Evolutionary conservation across 2,329 filamentous ascomycete genomes (phyloP).

Genomic region (Aspergillus puulaauensis): DNA sequence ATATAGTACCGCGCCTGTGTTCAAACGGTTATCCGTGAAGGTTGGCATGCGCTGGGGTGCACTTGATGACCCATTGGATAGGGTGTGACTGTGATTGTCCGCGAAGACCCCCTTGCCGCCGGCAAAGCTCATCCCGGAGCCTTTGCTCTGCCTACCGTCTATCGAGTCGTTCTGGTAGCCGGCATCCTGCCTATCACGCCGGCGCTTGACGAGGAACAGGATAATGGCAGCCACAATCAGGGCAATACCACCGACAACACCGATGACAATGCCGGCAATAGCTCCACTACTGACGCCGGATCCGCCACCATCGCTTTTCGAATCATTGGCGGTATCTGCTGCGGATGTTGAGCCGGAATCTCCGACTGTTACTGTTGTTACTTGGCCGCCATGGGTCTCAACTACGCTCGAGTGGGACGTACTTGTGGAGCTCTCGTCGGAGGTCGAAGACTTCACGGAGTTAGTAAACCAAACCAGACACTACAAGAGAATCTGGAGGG

Average conservation of each 20-base stretch:
- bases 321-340: conserved; percentile 13
- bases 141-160: conserved; percentile 33
- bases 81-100: conserved; percentile 26
- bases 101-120: conserved; percentile 33
- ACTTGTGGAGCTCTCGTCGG: background rate
- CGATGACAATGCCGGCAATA: conserved; percentile 47
- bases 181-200: conserved; percentile 28
- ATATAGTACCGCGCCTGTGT: conserved; percentile 42
- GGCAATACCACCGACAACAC: conserved; percentile 39
- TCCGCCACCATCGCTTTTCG: conserved; percentile 9
- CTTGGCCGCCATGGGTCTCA: conserved; percentile 26
- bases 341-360: conserved; percentile 16
- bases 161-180: conserved; percentile 30
- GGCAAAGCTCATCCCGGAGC: conserved; percentile 36
- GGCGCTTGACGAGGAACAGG: conserved; percentile 40
- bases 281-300: conserved; percentile 40
- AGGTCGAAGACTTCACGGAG: background rate
- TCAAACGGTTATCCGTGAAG: conserved; percentile 47
- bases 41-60: conserved; percentile 26
- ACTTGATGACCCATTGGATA: conserved; percentile 24
- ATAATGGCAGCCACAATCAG: conserved; percentile 38
- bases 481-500: background rate
- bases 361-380: conserved; percentile 30
- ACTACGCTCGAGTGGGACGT: conserved; percentile 8
- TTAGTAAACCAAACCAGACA: background rate